Conservation (phyloP, 1,139 yeast genomes). For the Taphrina pruni region DNA sequence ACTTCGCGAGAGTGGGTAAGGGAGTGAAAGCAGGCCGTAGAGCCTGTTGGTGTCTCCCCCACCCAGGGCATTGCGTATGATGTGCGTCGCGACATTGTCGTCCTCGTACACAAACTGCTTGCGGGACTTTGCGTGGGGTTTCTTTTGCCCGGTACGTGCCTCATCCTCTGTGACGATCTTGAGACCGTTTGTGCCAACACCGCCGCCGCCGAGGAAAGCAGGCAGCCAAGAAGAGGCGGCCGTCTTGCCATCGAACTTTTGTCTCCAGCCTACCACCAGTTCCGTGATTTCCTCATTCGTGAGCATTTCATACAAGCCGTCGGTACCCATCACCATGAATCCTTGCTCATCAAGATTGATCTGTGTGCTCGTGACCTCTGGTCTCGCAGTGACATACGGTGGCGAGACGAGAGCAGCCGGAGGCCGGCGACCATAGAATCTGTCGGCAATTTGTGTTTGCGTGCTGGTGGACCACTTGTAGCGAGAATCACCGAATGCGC, state of each 20-base stretch:
- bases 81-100: slow-evolving; percentile 86
- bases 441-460: slow-evolving; percentile 65
- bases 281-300: slow-evolving; percentile 92
- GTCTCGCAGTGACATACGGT: slow-evolving; percentile 97
- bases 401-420: slow-evolving; percentile 85
- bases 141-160: slow-evolving; percentile 25
- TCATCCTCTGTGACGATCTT: slow-evolving; percentile 14
- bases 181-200: not conserved
- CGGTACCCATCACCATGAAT: slow-evolving; percentile 90
- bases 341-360: slow-evolving; percentile 75
- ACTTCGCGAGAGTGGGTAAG: slow-evolving; percentile 88
- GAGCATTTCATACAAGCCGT: slow-evolving; percentile 90
- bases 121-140: slow-evolving; percentile 14
- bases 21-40: slow-evolving; percentile 85
- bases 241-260: slow-evolving; percentile 19
- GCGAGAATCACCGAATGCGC: slow-evolving; percentile 97
- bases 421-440: slow-evolving; percentile 80
- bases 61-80: slow-evolving; percentile 90
- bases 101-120: slow-evolving; percentile 55
- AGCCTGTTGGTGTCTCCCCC: slow-evolving; percentile 89
- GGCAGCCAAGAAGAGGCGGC: slow-evolving; percentile 33
- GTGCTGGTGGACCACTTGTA: slow-evolving; percentile 75
- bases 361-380: slow-evolving; percentile 83
- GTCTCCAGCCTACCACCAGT: slow-evolving; percentile 90
- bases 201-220: slow-evolving; percentile 17